These are phyloP conservation scores for Eucalyptus decipiens DNA, from an alignment of 345 rosid genomes.

Conservation along the genomic window DNA sequence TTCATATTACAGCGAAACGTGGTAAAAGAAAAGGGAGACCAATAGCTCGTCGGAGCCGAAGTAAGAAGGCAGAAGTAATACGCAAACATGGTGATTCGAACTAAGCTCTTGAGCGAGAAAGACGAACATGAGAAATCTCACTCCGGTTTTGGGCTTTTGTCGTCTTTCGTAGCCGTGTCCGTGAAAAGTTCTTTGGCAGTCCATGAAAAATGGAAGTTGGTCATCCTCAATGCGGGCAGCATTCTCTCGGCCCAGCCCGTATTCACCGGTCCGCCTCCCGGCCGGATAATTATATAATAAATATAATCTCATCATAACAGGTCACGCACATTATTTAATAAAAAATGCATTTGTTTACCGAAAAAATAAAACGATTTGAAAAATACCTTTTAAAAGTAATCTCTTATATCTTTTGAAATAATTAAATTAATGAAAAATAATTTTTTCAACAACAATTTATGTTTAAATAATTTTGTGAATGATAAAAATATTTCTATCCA, in stretches of 20 bases:
- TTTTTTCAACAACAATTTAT: rapidly evolving
- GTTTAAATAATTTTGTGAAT: rapidly evolving
- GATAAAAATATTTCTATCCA: background rate
- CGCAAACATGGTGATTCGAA: background rate
- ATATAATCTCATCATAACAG: background rate
- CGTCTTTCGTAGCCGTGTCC: background rate
- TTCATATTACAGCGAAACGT: background rate
- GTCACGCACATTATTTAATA: background rate
- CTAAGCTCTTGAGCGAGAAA: background rate
- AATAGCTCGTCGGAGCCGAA: background rate
- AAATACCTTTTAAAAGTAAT: too few species aligned
- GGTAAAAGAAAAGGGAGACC: background rate
- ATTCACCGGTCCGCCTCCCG: background rate
- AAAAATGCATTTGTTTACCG: background rate
- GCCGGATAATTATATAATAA: background rate
- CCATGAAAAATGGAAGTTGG: background rate
- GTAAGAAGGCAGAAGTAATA: background rate
- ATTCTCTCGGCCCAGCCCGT: background rate
- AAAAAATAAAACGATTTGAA: background rate
- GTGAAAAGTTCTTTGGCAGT: background rate
- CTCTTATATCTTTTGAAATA: background rate
- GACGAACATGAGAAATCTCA: background rate
- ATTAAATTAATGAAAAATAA: background rate
- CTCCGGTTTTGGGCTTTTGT: background rate
- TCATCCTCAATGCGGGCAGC: background rate